Evolutionary conservation across 2,329 filamentous ascomycete species (phyloP).

Genomic region (Claviceps humidiphila): DNA sequence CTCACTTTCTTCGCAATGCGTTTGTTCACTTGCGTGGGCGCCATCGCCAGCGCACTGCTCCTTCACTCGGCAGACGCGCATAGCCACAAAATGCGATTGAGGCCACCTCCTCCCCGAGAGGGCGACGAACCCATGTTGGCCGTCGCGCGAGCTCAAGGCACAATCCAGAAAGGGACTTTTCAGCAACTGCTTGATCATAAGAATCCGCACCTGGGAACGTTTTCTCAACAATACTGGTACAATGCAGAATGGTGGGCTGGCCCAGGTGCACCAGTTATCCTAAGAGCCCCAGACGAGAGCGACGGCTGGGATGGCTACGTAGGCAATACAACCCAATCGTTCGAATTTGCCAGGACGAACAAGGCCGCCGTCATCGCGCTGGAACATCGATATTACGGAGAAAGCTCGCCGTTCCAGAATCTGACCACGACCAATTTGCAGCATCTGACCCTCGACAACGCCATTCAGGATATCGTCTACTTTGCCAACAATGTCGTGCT

Average conservation of each 20-base stretch:
- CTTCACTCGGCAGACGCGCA: neutral
- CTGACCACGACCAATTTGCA: conserved; percentile 54
- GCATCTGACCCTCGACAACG: conserved; percentile 67
- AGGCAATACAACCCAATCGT: conserved; percentile 57
- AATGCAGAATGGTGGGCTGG: conserved; percentile 58
- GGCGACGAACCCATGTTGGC: neutral
- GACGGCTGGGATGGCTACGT: conserved; percentile 43
- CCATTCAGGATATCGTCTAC: conserved; percentile 44
- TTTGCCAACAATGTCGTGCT: too few species aligned
- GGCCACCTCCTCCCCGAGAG: too few species aligned
- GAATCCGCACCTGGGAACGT: conserved; percentile 41
- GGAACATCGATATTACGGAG: conserved; percentile 74
- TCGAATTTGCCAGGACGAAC: conserved; percentile 49
- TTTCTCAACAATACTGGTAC: conserved; percentile 66
- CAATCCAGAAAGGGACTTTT: conserved; percentile 18
- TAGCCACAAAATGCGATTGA: too few species aligned
- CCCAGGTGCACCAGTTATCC: conserved; percentile 64
- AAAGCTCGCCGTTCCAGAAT: conserved; percentile 51
- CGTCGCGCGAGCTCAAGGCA: neutral
- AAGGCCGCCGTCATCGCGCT: conserved; percentile 61
- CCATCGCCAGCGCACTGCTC: neutral
- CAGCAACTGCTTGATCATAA: conserved; percentile 45
- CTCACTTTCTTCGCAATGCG: neutral
- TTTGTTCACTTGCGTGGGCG: neutral
- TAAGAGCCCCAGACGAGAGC: conserved; percentile 54